Evolutionary conservation across 1,139 yeast species (phyloP), one percentile per base, ranked within the genome.

Genomic region (Saccharomyces hybrid): DNA sequence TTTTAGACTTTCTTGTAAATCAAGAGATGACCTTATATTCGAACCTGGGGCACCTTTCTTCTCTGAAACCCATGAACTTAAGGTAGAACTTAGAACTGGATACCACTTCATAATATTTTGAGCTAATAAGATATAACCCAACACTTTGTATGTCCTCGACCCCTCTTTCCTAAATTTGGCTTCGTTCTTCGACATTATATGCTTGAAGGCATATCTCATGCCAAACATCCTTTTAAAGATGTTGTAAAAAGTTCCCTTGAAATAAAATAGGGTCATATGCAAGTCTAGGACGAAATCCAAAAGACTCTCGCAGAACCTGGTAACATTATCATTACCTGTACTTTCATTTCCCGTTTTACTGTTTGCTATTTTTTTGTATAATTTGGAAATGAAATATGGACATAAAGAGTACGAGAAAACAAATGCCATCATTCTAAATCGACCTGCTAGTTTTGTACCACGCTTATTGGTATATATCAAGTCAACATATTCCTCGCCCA

Each of bases 401-500:
- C 83, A 61, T 2, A 83, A 50, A 0, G 85, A 78, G 64, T 82
- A 84, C 0, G 82, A 73, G 2, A 77, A 49, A 0, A 84, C 71
- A 61, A 83, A 85, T 12, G 80, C 79, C 1, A 81, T 50, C 55
- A 85, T 71, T n/a, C 75, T 73, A 7, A 71, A 59, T 14, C 55
- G 53, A 38, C 71, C 73, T 1, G 88, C 86, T n/a, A 85, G 69
- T 29, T 73, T 64, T 27, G 63, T 74, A 0, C 84, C 88, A 53
- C 70, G 71, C 56, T 77, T 75, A 56, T 68, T 77, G 5, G 88
- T 87, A 64, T 89, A 88, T 19, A 86, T 74, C 56, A 91, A 74
- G 70, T 91, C 97, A 16, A 91, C 93, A 69, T 91, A 91, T 70
- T 93, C 98, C 68, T 91, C 98, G 0, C 99, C 99, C 34, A 91